Base-by-base conservation (phyloP, 2,329 filamentous ascomycete species). In the Nothophaeocryptopus gaeumannii region DNA sequence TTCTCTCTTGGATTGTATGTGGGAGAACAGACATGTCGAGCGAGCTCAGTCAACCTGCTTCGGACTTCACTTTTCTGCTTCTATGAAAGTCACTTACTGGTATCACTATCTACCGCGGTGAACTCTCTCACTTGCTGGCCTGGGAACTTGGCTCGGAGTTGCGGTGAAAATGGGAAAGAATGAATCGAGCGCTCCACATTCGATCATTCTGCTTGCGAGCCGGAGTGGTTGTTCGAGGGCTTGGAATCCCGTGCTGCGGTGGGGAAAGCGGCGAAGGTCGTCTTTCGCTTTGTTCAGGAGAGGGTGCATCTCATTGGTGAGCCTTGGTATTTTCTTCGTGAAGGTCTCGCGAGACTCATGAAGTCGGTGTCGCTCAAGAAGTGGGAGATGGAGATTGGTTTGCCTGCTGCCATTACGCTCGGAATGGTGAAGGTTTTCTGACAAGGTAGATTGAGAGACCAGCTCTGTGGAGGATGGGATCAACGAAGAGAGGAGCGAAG, bases 171-270 rank as follows among this genome's bases (percentile, higher is more conserved):
- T 41, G 16, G 30, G 32, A 15, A 41, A 41, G 39, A 41, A 41
- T 15, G 39, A 41, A 41, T 41, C 20, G 14, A 41, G 32, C 29
- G 39, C 39, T n/a, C 29, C 39, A 20, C 29, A 30, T 29, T 41
- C 26, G 12, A 41, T n/a, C 5, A 41, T 41, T 2, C 32, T 26
- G 32, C 39, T 41, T 30, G 39, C 39, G 26, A 41, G 12, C 14
- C 29, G 29, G 15, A 41, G 10, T n/a, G 39, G 32, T 29, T 29
- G 29, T 16, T 29, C 39, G 39, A 14, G 32, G 29, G 14, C 29
- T 41, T 14, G 39, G 13, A 2, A 30, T 15, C 39, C 29, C 31
- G 12, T 41, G 39, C 2, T 29, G 16, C 20, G 20, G 20, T 7
- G 20, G 20, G 7, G 20, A 26, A 7, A 26, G 20, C 20, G 20